Percentiles rank a stretch among this genome's conserved stretches.
These are phyloP conservation scores for Crepidotus variabilis DNA, from an alignment of 768 basidiomycete genomes.

Conservation along the genomic window DNA sequence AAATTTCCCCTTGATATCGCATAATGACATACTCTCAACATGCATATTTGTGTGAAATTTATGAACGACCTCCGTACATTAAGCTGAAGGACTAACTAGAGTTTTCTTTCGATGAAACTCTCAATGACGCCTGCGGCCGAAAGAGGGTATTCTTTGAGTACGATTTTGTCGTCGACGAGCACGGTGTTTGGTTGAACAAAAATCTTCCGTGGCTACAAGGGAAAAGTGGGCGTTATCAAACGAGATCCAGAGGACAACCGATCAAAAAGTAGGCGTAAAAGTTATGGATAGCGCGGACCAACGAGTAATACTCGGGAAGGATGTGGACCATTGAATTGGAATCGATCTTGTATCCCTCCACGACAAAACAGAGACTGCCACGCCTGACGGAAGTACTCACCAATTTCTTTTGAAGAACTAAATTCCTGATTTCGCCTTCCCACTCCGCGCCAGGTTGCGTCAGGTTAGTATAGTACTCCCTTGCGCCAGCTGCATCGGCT, in stretches of 20 bases:
- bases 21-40: background rate
- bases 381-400: conserved; percentile 33
- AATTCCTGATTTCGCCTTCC: conserved; percentile 71
- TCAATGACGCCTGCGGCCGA: conserved; percentile 73
- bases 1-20: conserved; percentile 1
- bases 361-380: background rate
- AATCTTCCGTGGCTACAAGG: conserved; percentile 69
- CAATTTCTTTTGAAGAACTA: conserved; percentile 77
- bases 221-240: background rate
- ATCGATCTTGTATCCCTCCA: background rate
- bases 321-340: background rate
- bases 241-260: background rate
- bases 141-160: conserved; percentile 76
- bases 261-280: background rate
- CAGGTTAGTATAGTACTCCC: conserved; percentile 72
- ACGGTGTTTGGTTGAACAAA: conserved; percentile 84
- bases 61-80: background rate
- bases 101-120: conserved; percentile 72
- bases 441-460: conserved; percentile 71
- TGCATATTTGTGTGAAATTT: background rate
- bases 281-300: background rate
- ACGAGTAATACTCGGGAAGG: background rate
- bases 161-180: conserved; percentile 61
- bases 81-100: conserved; percentile 27
- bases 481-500: conserved; percentile 79